phyloP scores from a whole-genome alignment of 176 grass and related monocot species.

The Phoenix dactylifera region DNA sequence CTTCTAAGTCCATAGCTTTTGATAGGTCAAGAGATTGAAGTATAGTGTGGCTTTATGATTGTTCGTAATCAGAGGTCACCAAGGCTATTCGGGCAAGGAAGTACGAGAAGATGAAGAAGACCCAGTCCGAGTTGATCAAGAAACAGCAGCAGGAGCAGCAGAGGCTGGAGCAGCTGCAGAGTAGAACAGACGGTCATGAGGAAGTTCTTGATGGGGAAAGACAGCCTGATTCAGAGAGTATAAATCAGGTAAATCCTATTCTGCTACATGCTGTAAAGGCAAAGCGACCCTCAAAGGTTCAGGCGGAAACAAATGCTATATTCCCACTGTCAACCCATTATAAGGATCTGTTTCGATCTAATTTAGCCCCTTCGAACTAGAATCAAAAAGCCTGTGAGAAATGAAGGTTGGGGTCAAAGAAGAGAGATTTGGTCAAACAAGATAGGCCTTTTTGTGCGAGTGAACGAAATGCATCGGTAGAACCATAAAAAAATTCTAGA shows the following conservation, averaged over 20 bases:
- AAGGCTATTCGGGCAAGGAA: slow-evolving; percentile 77
- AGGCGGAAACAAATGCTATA: not conserved
- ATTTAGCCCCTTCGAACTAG: too few relatives aligned
- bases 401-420: too few relatives aligned
- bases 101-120: slow-evolving; percentile 77
- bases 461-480: not conserved
- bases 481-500: not conserved
- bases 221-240: not conserved
- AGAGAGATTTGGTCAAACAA: too few relatives aligned
- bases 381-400: too few relatives aligned
- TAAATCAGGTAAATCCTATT: not conserved
- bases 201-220: not conserved
- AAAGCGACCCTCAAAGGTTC: not conserved
- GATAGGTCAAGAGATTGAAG: too few relatives aligned
- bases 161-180: slow-evolving; percentile 6
- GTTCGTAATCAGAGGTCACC: slow-evolving; percentile 57
- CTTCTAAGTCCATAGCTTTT: too few relatives aligned
- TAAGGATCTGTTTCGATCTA: too few relatives aligned
- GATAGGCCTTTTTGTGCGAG: too few relatives aligned
- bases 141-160: slow-evolving; percentile 47
- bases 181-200: not conserved
- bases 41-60: not conserved
- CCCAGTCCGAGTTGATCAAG: slow-evolving; percentile 20
- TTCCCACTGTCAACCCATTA: too few relatives aligned
- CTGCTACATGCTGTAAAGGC: not conserved